A percentile compares a stretch with the other conserved stretches of the same genome.
Conservation (phyloP, 2,329 filamentous ascomycete species). For the Aspergillus quadrilineatus region DNA sequence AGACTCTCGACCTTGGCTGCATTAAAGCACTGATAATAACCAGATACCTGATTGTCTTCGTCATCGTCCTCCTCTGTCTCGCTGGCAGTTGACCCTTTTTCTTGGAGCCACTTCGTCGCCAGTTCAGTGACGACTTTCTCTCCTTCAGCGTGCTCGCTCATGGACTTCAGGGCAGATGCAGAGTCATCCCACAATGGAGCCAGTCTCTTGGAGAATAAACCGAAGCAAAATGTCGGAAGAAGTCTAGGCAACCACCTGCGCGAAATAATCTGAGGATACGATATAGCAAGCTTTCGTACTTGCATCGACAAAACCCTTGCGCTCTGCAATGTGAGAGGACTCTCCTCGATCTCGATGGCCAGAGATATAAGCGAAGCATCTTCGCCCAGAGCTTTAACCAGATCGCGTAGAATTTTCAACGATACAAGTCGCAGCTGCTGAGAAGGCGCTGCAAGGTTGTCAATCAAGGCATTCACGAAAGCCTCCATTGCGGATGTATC, state of each 20-base stretch:
- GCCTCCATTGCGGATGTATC: slow-evolving; percentile 59
- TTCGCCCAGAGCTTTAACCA: slow-evolving; percentile 49
- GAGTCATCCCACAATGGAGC: slow-evolving; percentile 86
- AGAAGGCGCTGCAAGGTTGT: slow-evolving; percentile 72
- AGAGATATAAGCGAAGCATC: slow-evolving; percentile 48
- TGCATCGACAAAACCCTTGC: slow-evolving; percentile 79
- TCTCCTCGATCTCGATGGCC: slow-evolving; percentile 78
- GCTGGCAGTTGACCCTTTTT: slow-evolving; percentile 28
- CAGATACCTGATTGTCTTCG: slow-evolving; percentile 25
- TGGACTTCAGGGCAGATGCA: slow-evolving; percentile 69
- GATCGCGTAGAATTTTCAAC: slow-evolving; percentile 66
- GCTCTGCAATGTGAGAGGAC: slow-evolving; percentile 72
- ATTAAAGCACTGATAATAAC: slow-evolving; percentile 80
- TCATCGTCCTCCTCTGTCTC: slow-evolving; percentile 27
- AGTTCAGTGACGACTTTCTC: slow-evolving; percentile 71
- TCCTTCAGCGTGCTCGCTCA: slow-evolving; percentile 68
- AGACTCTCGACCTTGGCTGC: slow-evolving; percentile 59
- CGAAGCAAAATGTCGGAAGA: slow-evolving; percentile 81
- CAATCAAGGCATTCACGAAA: slow-evolving; percentile 64
- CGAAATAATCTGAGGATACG: slow-evolving; percentile 60
- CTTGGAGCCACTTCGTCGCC: slow-evolving; percentile 73
- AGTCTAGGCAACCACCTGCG: slow-evolving; percentile 68
- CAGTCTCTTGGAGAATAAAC: slow-evolving; percentile 80
- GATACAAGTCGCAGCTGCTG: slow-evolving; percentile 72
- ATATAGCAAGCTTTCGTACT: slow-evolving; percentile 70